Percentiles rank a stretch among this genome's conserved stretches.
These are phyloP conservation scores for Eutrema yunnanense DNA, from an alignment of 345 rosid species.

Conservation along the genomic window DNA sequence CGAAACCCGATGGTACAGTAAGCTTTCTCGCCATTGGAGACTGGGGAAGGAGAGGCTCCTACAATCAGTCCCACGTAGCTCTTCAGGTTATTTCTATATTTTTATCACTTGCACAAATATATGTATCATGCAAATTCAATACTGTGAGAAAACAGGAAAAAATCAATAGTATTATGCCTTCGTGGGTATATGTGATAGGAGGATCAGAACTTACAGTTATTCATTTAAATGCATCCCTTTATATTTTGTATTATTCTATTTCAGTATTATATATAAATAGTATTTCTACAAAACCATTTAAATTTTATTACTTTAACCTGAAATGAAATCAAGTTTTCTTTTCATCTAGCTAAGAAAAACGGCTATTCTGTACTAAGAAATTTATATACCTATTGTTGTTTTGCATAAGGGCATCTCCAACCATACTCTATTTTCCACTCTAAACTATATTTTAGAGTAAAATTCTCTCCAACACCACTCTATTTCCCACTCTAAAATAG, in stretches of 20 bases:
- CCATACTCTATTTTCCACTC: too few species aligned
- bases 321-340: not conserved
- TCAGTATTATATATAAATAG: not conserved
- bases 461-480: too few species aligned
- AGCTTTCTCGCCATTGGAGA: constrained; percentile 62
- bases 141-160: not conserved
- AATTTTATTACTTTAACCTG: not conserved
- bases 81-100: constrained; percentile 39
- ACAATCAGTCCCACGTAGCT: constrained; percentile 64
- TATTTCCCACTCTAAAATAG: too few species aligned
- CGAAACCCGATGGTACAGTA: constrained; percentile 44
- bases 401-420: too few species aligned
- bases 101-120: not conserved
- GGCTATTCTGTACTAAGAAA: not conserved
- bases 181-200: not conserved
- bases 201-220: not conserved
- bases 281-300: not conserved
- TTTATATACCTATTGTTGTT: too few species aligned
- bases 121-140: not conserved
- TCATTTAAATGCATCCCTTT: not conserved
- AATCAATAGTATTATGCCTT: not conserved
- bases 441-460: too few species aligned
- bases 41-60: constrained; percentile 65
- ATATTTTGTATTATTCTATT: not conserved
- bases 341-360: not conserved